Base-by-base conservation (phyloP, 768 basidiomycete genomes). In the Pisolithus tinctorius region DNA sequence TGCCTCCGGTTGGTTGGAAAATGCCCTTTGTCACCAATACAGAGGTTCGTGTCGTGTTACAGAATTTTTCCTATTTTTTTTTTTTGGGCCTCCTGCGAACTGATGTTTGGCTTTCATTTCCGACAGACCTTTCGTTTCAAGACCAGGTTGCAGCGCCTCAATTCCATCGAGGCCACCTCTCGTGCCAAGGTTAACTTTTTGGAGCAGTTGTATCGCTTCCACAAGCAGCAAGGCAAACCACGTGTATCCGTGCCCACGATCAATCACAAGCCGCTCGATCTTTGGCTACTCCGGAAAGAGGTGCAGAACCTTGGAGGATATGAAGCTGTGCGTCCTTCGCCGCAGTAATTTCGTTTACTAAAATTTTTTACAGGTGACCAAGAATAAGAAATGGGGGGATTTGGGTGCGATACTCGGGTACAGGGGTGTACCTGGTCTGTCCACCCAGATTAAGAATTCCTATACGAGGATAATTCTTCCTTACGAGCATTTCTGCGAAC, bases 21-120 rank as follows among this genome's bases (percentile, higher is more conserved):
- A 95, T 96, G 84, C 91, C 95, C 7, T 98, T 96, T 64, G 85
- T 91, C 10, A 89, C 94, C 42, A 86, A 97, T 65, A 92, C 92
- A 16, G 90, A 93, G 81, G 94, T 93, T 59, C 55, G 83, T 74
- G 41, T 52, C 45, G 47, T 58, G 34, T 36, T 47, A 45, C 57
- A 48, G 58, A 49, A 53, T 59, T 61, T 63, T 66, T 63, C 53
- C 61, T 53, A 52, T 63, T 54, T 55, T 53, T 52, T 63, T 54
- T 55, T 49, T 54, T 51, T 52, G 31, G n/a, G n/a, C 4, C 36
- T 51, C 27, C 47, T 42, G 42, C 53, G 50, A 66, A 59, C 59
- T 61, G 49, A 56, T 41, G 52, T 57, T 57, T 16, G 34, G 40
- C 53, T 48, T 60, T 63, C 58, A 60, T 56, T 49, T 59, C 58